Evolutionary conservation across 2,329 filamentous ascomycete species (phyloP).

Genomic region (Allantophomopsis cytisporea): DNA sequence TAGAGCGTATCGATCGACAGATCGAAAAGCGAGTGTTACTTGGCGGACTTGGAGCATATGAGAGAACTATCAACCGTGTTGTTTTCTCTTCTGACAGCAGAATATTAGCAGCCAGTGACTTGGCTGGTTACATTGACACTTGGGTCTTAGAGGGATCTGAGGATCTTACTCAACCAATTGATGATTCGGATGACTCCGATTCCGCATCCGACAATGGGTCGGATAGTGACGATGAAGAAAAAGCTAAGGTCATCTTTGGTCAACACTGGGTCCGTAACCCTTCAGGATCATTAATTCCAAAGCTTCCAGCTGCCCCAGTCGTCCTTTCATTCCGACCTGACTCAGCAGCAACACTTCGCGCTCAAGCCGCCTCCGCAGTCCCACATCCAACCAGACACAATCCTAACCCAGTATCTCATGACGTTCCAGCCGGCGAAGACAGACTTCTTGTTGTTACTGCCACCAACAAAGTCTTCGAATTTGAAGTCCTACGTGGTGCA

Average conservation of each 20-base stretch:
- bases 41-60: conserved; percentile 61
- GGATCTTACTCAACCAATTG: conserved; percentile 26
- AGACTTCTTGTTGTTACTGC: conserved; percentile 47
- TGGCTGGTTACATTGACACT: conserved; percentile 76
- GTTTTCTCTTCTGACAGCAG: conserved; percentile 72
- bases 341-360: conserved; percentile 10
- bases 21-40: conserved; percentile 40
- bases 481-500: conserved; percentile 64
- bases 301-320: conserved; percentile 48
- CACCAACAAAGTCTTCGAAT: conserved; percentile 58
- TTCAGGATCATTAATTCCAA: conserved; percentile 53
- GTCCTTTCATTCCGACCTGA: conserved; percentile 52
- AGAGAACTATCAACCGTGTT: conserved; percentile 59
- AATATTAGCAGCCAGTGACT: conserved; percentile 65
- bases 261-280: conserved; percentile 69
- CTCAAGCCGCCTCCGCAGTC: conserved; percentile 30
- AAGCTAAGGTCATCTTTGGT: conserved; percentile 34
- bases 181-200: conserved; percentile 21
- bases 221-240: conserved; percentile 30
- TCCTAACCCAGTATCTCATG: conserved; percentile 24
- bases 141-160: conserved; percentile 58
- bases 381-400: conserved; percentile 13
- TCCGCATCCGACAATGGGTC: conserved; percentile 26
- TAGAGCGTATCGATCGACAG: conserved; percentile 37
- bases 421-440: conserved; percentile 36